Base-by-base conservation (phyloP, 495 filamentous ascomycete genomes). In the Penicillium atrosanguineum region DNA sequence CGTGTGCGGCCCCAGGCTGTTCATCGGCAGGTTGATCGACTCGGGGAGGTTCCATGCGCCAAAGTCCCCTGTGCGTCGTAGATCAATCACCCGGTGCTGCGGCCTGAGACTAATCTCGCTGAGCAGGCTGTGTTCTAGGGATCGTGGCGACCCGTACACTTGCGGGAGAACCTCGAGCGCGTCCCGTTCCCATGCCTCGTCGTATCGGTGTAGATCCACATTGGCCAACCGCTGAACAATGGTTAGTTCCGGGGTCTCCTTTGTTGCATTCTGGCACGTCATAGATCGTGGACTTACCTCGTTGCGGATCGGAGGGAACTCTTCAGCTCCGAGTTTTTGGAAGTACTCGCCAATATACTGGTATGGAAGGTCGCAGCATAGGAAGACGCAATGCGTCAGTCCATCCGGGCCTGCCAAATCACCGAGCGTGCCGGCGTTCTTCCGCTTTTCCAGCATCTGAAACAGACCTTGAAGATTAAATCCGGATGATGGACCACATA, bases 311-410 rank as follows among this genome's bases (percentile, higher is more conserved):
- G 74, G 67, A 18, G 74, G 80, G 55, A 86, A 85, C 50, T 79
- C 62, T 11, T 71, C 69, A 0, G 68, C 48, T 8, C 68, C 72
- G 14, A 85, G 62, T 55, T 81, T 83, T 40, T 78, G 61, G 52
- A 83, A 85, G 53, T 86, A 86, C 57, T 79, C 75, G 19, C 71
- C 67, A 37, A 86, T 74, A 48, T 86, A 85, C 62, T 86, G 82
- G 52, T 86, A 85, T 11, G 83, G 83, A 20, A 86, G 63, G 56
- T 86, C 83, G 34, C 80, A 82, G 65, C 80, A 83, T 12, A 82
- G 61, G 61, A 86, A 86, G 5, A 85, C 83, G 48, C 77, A 81
- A 46, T 78, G 71, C n/a, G 76, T 73, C 46, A 75, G 67, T 1
- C 76, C 78, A 16, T 72, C 69, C 0, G 66, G 63, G 1, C 75